Evolutionary conservation across 257 asterid species (phyloP).

Genomic region (Jaltomata sinuosa): DNA sequence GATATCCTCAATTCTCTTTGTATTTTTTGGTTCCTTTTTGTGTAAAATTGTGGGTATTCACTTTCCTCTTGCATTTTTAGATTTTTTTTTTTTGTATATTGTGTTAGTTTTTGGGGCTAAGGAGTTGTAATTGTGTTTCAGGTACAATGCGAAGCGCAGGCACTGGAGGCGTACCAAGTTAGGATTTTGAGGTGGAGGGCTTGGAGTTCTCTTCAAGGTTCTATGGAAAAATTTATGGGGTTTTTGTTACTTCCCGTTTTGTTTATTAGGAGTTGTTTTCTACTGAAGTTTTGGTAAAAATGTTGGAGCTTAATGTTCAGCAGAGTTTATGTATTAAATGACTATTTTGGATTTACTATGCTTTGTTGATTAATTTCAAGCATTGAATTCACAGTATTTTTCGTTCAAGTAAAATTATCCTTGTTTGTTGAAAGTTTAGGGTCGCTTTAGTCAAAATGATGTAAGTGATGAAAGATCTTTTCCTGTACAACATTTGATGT

Average conservation of each 20-base stretch:
- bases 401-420: not conserved
- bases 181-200: conserved; percentile 13
- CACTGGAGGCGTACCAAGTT: conserved; percentile 32
- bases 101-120: not conserved
- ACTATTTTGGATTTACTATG: not conserved
- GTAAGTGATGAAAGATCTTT: not conserved
- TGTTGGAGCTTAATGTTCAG: not conserved
- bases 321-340: not conserved
- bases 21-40: no score
- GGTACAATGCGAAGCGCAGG: conserved; percentile 32
- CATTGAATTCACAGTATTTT: not conserved
- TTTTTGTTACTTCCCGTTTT: not conserved
- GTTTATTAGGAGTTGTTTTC: not conserved
- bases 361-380: not conserved
- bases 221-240: not conserved
- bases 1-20: not conserved
- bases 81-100: no score
- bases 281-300: not conserved
- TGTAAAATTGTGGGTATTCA: no score
- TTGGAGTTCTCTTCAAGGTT: not conserved
- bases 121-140: not conserved
- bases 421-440: not conserved
- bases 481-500: not conserved
- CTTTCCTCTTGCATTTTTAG: not conserved
- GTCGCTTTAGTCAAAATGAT: not conserved